phyloP scores from a whole-genome alignment of 2,329 filamentous ascomycete species.

The Zymoseptoria ardabiliae region DNA sequence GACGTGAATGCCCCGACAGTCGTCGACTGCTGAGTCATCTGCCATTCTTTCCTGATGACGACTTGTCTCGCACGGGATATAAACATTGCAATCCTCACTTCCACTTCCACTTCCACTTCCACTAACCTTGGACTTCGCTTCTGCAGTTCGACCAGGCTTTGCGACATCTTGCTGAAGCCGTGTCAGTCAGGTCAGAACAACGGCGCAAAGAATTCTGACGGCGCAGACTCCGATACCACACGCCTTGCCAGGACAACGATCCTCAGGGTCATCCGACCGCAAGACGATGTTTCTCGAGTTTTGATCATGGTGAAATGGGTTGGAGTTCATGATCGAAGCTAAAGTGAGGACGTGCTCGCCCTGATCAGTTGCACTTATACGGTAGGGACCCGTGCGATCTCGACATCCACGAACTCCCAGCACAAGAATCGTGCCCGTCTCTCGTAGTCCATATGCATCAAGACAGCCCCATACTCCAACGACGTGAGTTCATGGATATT shows the following conservation, averaged over 20 bases:
- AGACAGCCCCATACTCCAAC: neutral
- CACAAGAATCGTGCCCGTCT: neutral
- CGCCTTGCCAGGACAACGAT: neutral
- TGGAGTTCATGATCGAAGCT: neutral
- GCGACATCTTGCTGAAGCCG: neutral
- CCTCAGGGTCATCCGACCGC: neutral
- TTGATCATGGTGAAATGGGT: neutral
- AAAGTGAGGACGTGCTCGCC: neutral
- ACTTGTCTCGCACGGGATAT: neutral
- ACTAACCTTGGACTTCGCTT: neutral
- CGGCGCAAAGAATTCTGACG: neutral
- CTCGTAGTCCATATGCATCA: neutral
- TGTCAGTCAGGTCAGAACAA: neutral
- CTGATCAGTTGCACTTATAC: neutral
- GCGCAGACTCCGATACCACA: neutral
- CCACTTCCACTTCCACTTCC: neutral
- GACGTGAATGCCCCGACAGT: neutral
- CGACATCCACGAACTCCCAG: neutral
- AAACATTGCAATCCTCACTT: neutral
- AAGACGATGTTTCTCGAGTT: neutral
- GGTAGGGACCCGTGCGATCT: neutral
- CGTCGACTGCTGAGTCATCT: neutral
- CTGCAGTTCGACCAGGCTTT: neutral
- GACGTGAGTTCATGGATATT: neutral
- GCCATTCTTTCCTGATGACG: neutral